Conservation (phyloP, 805 yeast genomes). For the Jamesozyma hellenica region DNA sequence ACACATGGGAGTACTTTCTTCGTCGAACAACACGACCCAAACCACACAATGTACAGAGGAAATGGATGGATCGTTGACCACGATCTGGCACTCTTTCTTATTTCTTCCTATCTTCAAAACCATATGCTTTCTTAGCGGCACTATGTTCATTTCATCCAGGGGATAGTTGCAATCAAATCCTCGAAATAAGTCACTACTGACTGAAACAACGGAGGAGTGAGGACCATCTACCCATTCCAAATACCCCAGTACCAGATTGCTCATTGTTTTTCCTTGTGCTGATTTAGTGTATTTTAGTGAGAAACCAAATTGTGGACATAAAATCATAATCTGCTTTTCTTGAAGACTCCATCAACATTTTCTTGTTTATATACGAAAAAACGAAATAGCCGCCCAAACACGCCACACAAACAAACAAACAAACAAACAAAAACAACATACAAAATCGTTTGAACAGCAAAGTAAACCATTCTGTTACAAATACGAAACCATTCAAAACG, state of each 20-base stretch:
- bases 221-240: slow-evolving; percentile 9
- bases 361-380: neutral
- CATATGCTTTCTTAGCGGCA: slow-evolving; percentile 25
- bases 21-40: slow-evolving; percentile 44
- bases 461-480: too few species aligned
- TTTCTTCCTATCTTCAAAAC: slow-evolving; percentile 38
- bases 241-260: slow-evolving; percentile 10
- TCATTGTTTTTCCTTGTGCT: neutral
- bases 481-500: too few species aligned
- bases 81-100: slow-evolving; percentile 24
- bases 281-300: too few species aligned
- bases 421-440: too few species aligned
- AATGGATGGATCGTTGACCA: slow-evolving; percentile 31
- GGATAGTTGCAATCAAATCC: neutral
- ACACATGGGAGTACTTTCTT: slow-evolving; percentile 35
- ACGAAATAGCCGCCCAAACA: neutral
- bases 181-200: neutral
- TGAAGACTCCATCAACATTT: too few species aligned
- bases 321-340: too few species aligned
- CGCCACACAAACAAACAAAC: too few species aligned
- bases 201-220: slow-evolving; percentile 1
- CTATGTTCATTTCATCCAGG: neutral
- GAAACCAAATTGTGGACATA: too few species aligned
- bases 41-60: slow-evolving; percentile 40
- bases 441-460: too few species aligned